Conservation (phyloP, 2,329 filamentous ascomycete species). For the Trichoderma sp. region DNA sequence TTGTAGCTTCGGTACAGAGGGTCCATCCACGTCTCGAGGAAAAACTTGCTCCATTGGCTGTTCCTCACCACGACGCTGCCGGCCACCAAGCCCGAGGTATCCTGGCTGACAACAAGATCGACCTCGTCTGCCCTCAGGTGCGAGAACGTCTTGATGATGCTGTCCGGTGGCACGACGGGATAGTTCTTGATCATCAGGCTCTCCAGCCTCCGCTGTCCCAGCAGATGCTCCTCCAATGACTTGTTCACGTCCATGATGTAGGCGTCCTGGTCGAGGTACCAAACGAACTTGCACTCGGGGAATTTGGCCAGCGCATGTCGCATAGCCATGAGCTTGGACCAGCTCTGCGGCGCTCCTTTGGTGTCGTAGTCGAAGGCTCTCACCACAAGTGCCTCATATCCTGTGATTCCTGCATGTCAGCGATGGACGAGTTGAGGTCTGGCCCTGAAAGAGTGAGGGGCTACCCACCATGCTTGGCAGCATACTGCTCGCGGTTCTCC, state of each 20-base stretch:
- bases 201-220: conserved; percentile 66
- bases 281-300: conserved; percentile 77
- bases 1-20: conserved; percentile 92
- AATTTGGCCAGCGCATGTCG: conserved; percentile 83
- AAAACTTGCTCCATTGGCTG: conserved; percentile 88
- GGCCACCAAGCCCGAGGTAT: conserved; percentile 72
- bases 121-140: conserved; percentile 76
- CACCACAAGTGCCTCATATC: conserved; percentile 83
- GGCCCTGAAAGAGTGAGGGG: neutral
- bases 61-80: conserved; percentile 78
- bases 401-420: conserved; percentile 43
- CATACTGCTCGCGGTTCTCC: conserved; percentile 82
- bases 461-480: conserved; percentile 73
- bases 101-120: conserved; percentile 81
- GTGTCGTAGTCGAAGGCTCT: conserved; percentile 74
- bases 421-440: neutral
- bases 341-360: conserved; percentile 57
- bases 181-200: conserved; percentile 79
- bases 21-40: conserved; percentile 94
- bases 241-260: conserved; percentile 82
- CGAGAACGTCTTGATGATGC: conserved; percentile 90
- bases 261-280: conserved; percentile 81
- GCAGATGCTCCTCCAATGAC: conserved; percentile 68
- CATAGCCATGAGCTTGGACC: conserved; percentile 79
- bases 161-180: conserved; percentile 89